A percentile compares a stretch with the other conserved stretches of the same genome.
Conservation (phyloP, 257 asterid genomes). For the Gentiana straminea region DNA sequence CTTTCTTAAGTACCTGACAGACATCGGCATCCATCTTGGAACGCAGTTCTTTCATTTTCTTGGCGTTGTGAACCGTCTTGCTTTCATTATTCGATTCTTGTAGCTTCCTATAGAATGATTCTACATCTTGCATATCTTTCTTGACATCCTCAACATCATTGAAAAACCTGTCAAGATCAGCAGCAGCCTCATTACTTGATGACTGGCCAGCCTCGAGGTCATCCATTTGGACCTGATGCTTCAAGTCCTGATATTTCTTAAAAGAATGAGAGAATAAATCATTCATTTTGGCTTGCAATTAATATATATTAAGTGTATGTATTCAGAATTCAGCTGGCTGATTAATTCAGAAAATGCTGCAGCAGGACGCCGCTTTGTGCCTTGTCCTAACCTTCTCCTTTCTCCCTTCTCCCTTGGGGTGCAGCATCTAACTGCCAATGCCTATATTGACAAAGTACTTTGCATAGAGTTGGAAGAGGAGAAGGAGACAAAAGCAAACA, state of each 20-base stretch:
- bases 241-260: constrained; percentile 27
- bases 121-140: constrained; percentile 28
- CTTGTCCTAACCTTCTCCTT: constrained; percentile 15
- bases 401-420: constrained; percentile 13
- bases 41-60: constrained; percentile 27
- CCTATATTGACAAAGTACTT: no score
- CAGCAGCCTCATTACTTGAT: constrained; percentile 4
- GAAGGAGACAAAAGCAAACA: constrained; percentile 22
- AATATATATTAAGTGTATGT: not conserved
- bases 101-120: constrained; percentile 17
- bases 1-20: constrained; percentile 25
- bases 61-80: constrained; percentile 33
- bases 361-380: no score
- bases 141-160: constrained; percentile 39
- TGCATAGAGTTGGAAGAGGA: constrained; percentile 17
- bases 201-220: constrained; percentile 23
- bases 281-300: constrained; percentile 28
- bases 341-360: not conserved
- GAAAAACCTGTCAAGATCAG: constrained; percentile 26
- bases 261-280: constrained; percentile 34
- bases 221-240: constrained; percentile 23
- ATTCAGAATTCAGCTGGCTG: not conserved
- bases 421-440: not conserved
- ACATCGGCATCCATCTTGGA: constrained; percentile 32
- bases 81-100: constrained; percentile 35